Percentiles rank a stretch among this genome's conserved stretches.
Evolutionary conservation across 2,329 filamentous ascomycete genomes (phyloP).

Genomic region (Aspergillus pseudoviridinutans): DNA sequence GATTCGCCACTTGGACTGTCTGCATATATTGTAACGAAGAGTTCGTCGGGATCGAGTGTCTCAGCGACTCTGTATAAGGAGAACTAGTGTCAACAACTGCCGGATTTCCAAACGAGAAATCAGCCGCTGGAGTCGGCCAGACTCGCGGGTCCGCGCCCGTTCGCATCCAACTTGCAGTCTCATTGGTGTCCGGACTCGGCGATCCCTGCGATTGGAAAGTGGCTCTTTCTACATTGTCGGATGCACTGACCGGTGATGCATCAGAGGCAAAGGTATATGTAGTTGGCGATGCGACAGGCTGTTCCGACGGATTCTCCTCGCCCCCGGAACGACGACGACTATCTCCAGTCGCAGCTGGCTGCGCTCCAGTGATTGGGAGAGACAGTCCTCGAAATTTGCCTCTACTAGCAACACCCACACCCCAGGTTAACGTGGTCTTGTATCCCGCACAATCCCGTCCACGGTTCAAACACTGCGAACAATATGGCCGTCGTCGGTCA

Average conservation of each 20-base stretch:
- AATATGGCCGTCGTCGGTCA: slow-evolving; percentile 89
- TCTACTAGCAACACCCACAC: slow-evolving; percentile 88
- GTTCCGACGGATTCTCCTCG: not conserved
- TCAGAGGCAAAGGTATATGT: not conserved
- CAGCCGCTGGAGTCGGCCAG: slow-evolving; percentile 12
- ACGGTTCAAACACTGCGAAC: slow-evolving; percentile 86
- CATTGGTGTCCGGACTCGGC: slow-evolving; percentile 9
- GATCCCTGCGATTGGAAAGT: not conserved
- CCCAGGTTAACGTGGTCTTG: slow-evolving; percentile 95
- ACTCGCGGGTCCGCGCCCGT: slow-evolving; percentile 19
- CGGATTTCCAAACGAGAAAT: not conserved
- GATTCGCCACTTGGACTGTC: not conserved
- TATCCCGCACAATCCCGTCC: slow-evolving; percentile 94
- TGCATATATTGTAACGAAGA: not conserved
- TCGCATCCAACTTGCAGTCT: slow-evolving; percentile 14
- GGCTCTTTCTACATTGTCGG: not conserved
- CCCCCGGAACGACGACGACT: slow-evolving; percentile 8
- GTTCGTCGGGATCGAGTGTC: not conserved
- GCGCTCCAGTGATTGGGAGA: slow-evolving; percentile 56
- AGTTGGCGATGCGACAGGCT: not conserved
- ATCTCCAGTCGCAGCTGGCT: slow-evolving; percentile 26
- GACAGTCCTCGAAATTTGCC: slow-evolving; percentile 90
- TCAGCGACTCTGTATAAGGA: not conserved
- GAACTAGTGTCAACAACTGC: not conserved
- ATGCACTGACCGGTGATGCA: not conserved